Percentiles rank a stretch among this genome's conserved stretches.
These are phyloP conservation scores for Diaporthe sp. DNA, from an alignment of 2,329 filamentous ascomycete species.

Conservation along the genomic window DNA sequence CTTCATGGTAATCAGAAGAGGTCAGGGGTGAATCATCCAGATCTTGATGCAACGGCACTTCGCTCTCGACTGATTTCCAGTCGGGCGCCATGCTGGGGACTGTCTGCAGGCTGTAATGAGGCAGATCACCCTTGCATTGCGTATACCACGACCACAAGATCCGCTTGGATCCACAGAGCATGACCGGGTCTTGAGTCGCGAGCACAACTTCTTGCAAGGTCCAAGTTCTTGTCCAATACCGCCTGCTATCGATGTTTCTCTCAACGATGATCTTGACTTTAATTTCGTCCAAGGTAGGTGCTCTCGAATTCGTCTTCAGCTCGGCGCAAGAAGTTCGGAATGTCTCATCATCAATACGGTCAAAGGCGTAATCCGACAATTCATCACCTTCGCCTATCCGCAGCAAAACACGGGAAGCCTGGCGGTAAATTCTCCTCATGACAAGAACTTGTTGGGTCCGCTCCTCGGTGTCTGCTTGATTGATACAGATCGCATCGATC, in stretches of 20 bases:
- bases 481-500: conserved; percentile 36
- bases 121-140: neutral
- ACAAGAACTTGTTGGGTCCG: conserved; percentile 24
- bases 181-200: neutral
- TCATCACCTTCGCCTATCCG: neutral
- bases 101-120: accelerated
- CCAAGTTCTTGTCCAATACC: neutral
- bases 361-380: neutral
- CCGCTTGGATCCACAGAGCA: neutral
- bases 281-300: neutral
- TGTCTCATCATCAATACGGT: neutral
- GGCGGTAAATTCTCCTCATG: conserved; percentile 28
- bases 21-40: neutral
- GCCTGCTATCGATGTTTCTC: neutral
- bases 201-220: neutral
- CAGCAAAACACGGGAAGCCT: neutral
- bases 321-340: neutral
- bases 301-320: neutral
- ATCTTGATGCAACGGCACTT: neutral
- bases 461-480: conserved; percentile 29
- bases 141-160: neutral
- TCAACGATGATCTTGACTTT: neutral
- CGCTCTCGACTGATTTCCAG: neutral
- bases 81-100: no score
- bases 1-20: accelerated